These are phyloP conservation scores for Pseudozyma hubeiensis DNA, from an alignment of 1,284 basidiomycete genomes.

Conservation along the genomic window DNA sequence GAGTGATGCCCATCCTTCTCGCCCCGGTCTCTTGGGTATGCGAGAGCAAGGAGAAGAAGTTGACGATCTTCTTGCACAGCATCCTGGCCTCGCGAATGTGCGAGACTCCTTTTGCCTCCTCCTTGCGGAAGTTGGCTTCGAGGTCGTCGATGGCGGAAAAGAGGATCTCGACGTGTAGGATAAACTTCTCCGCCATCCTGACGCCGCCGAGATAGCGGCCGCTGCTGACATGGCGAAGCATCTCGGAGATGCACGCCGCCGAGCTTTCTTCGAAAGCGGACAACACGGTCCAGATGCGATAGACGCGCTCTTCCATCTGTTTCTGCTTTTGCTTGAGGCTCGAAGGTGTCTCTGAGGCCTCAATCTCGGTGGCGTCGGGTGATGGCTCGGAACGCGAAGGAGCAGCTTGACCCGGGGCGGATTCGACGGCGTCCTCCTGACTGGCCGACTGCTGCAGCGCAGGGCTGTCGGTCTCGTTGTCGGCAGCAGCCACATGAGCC, in stretches of 20 bases:
- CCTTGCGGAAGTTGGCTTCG: slow-evolving; percentile 85
- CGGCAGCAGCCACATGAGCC: slow-evolving; percentile 20
- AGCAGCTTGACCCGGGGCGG: slow-evolving; percentile 33
- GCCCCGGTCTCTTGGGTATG: slow-evolving; percentile 92
- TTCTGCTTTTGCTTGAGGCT: slow-evolving; percentile 92
- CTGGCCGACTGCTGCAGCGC: slow-evolving; percentile 9
- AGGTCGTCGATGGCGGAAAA: slow-evolving; percentile 98
- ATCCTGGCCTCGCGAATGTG: slow-evolving; percentile 98
- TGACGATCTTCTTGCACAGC: slow-evolving; percentile 98
- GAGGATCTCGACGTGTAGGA: slow-evolving; percentile 95
- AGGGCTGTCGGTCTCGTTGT: slow-evolving; percentile 14
- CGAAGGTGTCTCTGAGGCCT: slow-evolving; percentile 77
- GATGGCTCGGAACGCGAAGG: slow-evolving; percentile 45
- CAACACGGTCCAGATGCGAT: slow-evolving; percentile 98
- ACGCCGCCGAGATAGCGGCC: slow-evolving; percentile 96
- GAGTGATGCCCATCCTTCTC: slow-evolving; percentile 92
- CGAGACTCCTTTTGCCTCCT: slow-evolving; percentile 82
- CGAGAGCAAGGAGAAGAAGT: slow-evolving; percentile 96
- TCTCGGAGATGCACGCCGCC: slow-evolving; percentile 99
- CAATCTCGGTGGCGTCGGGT: slow-evolving; percentile 73
- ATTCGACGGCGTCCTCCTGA: slow-evolving; percentile 35
- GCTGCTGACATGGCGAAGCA: slow-evolving; percentile 93
- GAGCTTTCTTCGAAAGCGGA: slow-evolving; percentile 98
- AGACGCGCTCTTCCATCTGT: slow-evolving; percentile 96
- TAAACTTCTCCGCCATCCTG: slow-evolving; percentile 97